Conservation (phyloP, 1,284 basidiomycete genomes). For the Ustilago loliicola region DNA sequence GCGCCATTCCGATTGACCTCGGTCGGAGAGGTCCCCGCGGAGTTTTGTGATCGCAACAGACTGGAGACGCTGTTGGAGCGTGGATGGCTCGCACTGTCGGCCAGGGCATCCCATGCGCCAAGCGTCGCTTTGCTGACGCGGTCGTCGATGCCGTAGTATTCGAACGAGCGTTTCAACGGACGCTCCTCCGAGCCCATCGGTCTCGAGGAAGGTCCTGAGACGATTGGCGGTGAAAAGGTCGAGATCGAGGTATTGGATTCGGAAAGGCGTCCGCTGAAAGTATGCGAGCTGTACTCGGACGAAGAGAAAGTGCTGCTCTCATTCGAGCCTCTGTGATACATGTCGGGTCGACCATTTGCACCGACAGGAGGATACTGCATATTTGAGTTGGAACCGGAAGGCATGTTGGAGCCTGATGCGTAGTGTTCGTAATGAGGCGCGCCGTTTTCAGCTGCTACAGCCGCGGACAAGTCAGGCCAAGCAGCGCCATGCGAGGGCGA, state of each 20-base stretch:
- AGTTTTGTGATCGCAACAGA: conserved; percentile 38
- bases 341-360: conserved; percentile 26
- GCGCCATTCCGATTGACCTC: conserved; percentile 35
- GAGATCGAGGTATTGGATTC: conserved; percentile 34
- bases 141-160: conserved; percentile 24
- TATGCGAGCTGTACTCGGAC: conserved; percentile 32
- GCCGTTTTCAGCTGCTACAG: conserved; percentile 5
- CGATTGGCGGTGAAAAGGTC: conserved; percentile 30
- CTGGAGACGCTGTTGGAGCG: conserved; percentile 48
- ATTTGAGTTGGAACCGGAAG: not conserved
- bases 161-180: conserved; percentile 28
- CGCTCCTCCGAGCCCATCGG: conserved; percentile 37
- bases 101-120: conserved; percentile 47
- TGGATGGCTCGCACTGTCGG: conserved; percentile 40
- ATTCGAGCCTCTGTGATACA: conserved; percentile 32
- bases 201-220: conserved; percentile 23
- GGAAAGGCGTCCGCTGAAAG: conserved; percentile 14
- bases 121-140: conserved; percentile 34
- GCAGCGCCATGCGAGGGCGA: conserved; percentile 1
- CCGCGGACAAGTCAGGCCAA: conserved; percentile 11
- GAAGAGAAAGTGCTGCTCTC: conserved; percentile 33
- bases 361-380: not conserved
- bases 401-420: conserved; percentile 4
- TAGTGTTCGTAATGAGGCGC: conserved; percentile 30
- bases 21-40: conserved; percentile 42